Conservation (phyloP, 352 stramenopile species). For the Pythium phragmiticola region DNA sequence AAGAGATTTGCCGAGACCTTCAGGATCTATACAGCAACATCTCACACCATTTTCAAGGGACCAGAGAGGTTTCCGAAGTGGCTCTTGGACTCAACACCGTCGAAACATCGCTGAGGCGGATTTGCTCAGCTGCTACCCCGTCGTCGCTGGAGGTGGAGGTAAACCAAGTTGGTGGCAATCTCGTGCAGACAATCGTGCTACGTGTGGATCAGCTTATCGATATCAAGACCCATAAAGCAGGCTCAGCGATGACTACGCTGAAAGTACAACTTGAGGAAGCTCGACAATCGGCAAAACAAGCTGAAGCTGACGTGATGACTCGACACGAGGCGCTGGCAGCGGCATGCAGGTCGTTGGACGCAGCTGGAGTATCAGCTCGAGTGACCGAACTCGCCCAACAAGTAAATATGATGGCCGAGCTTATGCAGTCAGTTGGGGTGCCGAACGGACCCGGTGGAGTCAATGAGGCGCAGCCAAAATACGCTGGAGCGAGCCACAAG, state of each 20-base stretch:
- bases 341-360: background rate
- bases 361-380: background rate
- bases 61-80: slow-evolving; percentile 13
- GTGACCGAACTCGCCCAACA: background rate
- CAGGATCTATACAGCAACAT: slow-evolving; percentile 21
- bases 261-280: slow-evolving; percentile 18
- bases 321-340: background rate
- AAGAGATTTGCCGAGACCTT: slow-evolving; percentile 15
- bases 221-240: background rate
- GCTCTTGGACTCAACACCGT: slow-evolving; percentile 14
- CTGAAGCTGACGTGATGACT: background rate
- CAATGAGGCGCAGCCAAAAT: background rate
- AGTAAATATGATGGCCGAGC: background rate
- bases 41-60: slow-evolving; percentile 15
- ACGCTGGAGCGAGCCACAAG: background rate
- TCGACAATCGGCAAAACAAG: background rate
- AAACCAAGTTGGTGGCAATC: slow-evolving; percentile 13
- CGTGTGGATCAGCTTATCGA: background rate
- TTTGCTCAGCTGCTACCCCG: background rate
- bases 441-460: background rate
- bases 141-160: slow-evolving; percentile 4
- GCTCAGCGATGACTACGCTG: background rate
- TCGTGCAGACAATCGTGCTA: background rate
- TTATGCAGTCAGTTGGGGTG: background rate
- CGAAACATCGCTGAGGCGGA: slow-evolving; percentile 9